phyloP scores from a whole-genome alignment of 495 filamentous ascomycete genomes.

The Aspergillus kassunensis region DNA sequence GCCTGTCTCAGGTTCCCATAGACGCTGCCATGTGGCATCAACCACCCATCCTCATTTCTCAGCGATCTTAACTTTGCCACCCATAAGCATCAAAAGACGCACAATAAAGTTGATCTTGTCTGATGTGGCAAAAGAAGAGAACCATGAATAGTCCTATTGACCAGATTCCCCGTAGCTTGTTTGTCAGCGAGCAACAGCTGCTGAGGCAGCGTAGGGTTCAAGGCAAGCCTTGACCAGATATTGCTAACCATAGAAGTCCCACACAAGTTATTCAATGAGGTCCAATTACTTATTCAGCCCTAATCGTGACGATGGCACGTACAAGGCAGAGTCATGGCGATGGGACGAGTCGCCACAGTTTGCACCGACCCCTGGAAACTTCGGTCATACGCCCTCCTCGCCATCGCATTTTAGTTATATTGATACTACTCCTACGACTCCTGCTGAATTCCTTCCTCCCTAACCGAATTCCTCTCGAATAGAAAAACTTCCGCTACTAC shows the following conservation, averaged over 20 bases:
- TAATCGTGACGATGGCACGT: neutral
- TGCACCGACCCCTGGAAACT: neutral
- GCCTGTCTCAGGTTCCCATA: neutral
- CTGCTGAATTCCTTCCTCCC: neutral
- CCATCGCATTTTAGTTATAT: neutral
- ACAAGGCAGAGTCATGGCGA: neutral
- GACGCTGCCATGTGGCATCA: neutral
- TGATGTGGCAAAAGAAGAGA: neutral
- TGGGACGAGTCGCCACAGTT: neutral
- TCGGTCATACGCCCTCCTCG: neutral
- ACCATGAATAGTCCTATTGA: neutral
- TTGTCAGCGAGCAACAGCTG: neutral
- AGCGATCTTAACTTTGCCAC: neutral
- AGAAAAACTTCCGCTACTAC: neutral
- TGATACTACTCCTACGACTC: neutral
- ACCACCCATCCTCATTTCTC: neutral
- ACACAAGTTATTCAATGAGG: neutral
- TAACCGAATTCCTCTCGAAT: neutral
- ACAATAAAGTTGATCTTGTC: neutral
- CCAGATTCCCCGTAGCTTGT: neutral
- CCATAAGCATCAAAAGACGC: neutral
- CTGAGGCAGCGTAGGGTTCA: slow-evolving; percentile 1
- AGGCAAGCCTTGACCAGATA: slow-evolving; percentile 1
- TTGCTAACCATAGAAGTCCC: neutral
- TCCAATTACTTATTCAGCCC: slow-evolving; percentile 1